phyloP scores from a whole-genome alignment of 1,284 basidiomycete genomes.

The Heterobasidion irregulare region DNA sequence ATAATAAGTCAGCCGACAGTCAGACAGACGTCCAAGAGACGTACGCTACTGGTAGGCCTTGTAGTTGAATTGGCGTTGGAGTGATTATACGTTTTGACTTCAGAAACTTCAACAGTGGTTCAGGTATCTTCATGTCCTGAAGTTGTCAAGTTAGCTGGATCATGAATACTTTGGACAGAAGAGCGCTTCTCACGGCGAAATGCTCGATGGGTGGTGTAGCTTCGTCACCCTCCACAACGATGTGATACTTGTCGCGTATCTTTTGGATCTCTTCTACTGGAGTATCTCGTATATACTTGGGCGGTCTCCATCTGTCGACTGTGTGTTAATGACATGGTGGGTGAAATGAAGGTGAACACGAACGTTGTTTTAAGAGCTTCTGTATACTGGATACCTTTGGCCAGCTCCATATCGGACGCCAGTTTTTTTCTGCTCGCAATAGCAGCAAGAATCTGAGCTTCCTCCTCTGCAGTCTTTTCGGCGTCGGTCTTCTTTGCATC shows the following conservation, averaged over 20 bases:
- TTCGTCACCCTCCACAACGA: slow-evolving; percentile 86
- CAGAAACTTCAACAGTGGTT: slow-evolving; percentile 75
- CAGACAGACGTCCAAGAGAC: slow-evolving; percentile 18
- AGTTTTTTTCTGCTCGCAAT: slow-evolving; percentile 89
- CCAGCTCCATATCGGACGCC: slow-evolving; percentile 87
- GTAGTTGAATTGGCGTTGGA: slow-evolving; percentile 95
- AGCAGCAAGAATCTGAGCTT: slow-evolving; percentile 86
- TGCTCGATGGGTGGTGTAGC: slow-evolving; percentile 92
- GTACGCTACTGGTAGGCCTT: slow-evolving; percentile 92
- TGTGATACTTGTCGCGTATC: slow-evolving; percentile 86
- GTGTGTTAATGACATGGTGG: slow-evolving; percentile 5
- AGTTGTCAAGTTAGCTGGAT: background rate
- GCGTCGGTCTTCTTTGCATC: slow-evolving; percentile 81
- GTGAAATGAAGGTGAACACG: slow-evolving; percentile 30
- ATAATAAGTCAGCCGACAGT: background rate
- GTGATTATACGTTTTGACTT: slow-evolving; percentile 77
- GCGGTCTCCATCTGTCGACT: slow-evolving; percentile 76
- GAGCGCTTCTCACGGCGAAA: slow-evolving; percentile 56
- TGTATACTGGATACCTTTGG: slow-evolving; percentile 87
- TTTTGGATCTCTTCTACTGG: slow-evolving; percentile 63
- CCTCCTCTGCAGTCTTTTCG: slow-evolving; percentile 82
- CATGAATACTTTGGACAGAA: too few species aligned
- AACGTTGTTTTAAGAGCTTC: slow-evolving; percentile 74
- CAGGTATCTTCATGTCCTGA: slow-evolving; percentile 97
- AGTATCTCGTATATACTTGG: slow-evolving; percentile 72